Evolutionary conservation across 805 yeast species (phyloP), one percentile per base, ranked within the genome.

Genomic region (Ogataea kodamae): DNA sequence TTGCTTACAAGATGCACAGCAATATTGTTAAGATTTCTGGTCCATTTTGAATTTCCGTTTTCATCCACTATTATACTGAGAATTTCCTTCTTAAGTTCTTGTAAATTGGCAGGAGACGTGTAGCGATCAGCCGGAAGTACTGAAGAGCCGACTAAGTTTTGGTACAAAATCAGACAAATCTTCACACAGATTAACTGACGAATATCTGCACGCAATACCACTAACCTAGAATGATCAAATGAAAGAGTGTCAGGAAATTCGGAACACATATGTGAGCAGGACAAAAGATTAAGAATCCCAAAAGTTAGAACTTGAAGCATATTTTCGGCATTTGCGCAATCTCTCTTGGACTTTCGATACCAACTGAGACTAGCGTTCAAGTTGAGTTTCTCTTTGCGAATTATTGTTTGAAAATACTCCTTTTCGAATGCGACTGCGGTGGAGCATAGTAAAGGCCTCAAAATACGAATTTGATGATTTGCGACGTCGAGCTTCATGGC

Each of bases 401-500:
- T 62, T 40, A 75, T 63, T 42, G 68, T 74, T 35, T 63, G 64
- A 55, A 81, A 85, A 61, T 87, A 87, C 56, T 85, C 95, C 49
- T 78, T 78, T 62, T 89, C 97, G 52, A 89, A 85, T 40, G 83
- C 89, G 9, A 83, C 81, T 2, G 96, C 92, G 21, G 92, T 84
- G 49, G 86, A 88, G 38, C 87, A 76, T 29, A 90, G 67, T 2
- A 82, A 81, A 2, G 96, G 95, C 50, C 96, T 71, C 34, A 88
- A 65, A 13, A 86, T 76, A 46, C 95, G 71, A 35, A 90, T 85
- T 61, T 89, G 96, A 55, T 89, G 96, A 61, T 89, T 89, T 10
- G 97, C 96, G 36, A 88, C 92, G 53, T 90, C 97, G 42, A 89
- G 67, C 57, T 89, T 90, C 95, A 89, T 88, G 8, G 95, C 90